Conservation (phyloP, 116 monocot genomes). For the Trichopus zeylanicus region DNA sequence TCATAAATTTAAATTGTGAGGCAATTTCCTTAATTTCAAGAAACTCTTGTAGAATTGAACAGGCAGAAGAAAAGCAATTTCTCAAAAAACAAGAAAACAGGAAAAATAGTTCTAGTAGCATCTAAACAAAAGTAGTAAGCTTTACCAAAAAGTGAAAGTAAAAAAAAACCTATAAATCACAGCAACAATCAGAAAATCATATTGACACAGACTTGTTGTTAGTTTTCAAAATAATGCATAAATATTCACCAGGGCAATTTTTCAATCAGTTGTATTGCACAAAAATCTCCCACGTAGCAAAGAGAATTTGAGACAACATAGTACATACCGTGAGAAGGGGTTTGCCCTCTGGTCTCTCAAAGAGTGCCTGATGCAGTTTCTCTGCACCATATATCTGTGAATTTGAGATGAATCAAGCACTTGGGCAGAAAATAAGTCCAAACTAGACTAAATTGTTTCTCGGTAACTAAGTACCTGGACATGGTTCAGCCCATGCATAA, state of each 20-base stretch:
- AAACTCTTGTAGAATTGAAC: neutral
- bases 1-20: too few species aligned
- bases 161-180: too few species aligned
- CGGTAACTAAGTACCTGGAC: conserved; percentile 43
- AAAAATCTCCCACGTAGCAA: neutral
- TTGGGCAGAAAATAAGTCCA: neutral
- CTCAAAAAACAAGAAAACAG: too few species aligned
- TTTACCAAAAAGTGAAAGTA: too few species aligned
- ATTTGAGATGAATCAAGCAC: neutral
- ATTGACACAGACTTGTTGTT: too few species aligned
- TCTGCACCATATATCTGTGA: conserved; percentile 81
- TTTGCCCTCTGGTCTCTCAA: conserved; percentile 58
- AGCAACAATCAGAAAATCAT: too few species aligned
- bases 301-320: neutral
- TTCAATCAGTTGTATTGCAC: neutral
- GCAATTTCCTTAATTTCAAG: neutral
- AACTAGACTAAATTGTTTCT: neutral
- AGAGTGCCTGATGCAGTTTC: conserved; percentile 58
- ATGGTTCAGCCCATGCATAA: conserved; percentile 86
- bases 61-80: too few species aligned
- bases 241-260: too few species aligned
- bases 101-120: neutral
- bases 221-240: too few species aligned
- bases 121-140: neutral
- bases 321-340: conserved; percentile 70